Evolutionary conservation across 192 early-diverging fungal genomes (phyloP).

Genomic region (Chytriomyces confervae): DNA sequence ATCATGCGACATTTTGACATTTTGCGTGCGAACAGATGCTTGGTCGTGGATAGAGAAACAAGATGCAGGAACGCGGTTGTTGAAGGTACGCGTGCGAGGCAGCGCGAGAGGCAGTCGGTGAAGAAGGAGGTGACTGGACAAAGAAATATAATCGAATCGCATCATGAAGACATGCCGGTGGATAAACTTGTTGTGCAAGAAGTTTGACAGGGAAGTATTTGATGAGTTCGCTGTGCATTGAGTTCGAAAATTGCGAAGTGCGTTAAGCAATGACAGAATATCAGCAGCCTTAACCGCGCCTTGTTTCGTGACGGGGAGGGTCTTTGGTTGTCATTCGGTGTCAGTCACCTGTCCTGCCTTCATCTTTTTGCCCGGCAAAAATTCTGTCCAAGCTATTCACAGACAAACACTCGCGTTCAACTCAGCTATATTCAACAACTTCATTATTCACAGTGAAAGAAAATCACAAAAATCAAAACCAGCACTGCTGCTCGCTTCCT

Average conservation of each 20-base stretch:
- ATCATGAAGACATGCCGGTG: slow-evolving; percentile 82
- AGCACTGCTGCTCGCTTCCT: not conserved
- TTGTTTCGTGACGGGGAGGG: slow-evolving; percentile 38
- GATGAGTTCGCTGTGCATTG: slow-evolving; percentile 44
- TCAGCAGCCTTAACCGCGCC: slow-evolving; percentile 16
- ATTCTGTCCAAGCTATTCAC: not conserved
- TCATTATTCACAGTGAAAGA: not conserved
- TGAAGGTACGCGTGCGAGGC: slow-evolving; percentile 54
- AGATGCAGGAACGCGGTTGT: slow-evolving; percentile 82
- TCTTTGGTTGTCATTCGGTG: slow-evolving; percentile 75
- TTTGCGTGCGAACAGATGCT: slow-evolving; percentile 79
- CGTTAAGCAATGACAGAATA: slow-evolving; percentile 38
- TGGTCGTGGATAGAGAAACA: slow-evolving; percentile 85
- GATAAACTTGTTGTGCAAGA: slow-evolving; percentile 83
- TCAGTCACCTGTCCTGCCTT: slow-evolving; percentile 72
- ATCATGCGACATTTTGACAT: slow-evolving; percentile 66
- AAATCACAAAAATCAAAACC: not conserved
- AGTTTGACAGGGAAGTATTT: slow-evolving; percentile 50
- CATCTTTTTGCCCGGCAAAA: not conserved
- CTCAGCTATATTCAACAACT: not conserved
- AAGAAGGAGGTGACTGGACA: slow-evolving; percentile 76
- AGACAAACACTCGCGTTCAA: not conserved
- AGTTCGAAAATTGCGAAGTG: too few species aligned
- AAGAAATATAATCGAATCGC: slow-evolving; percentile 67
- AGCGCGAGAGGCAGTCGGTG: slow-evolving; percentile 79